Evolutionary conservation across 2,329 filamentous ascomycete genomes (phyloP), one percentile per base, ranked within the genome.

Genomic region (Neofusicoccum sp.): DNA sequence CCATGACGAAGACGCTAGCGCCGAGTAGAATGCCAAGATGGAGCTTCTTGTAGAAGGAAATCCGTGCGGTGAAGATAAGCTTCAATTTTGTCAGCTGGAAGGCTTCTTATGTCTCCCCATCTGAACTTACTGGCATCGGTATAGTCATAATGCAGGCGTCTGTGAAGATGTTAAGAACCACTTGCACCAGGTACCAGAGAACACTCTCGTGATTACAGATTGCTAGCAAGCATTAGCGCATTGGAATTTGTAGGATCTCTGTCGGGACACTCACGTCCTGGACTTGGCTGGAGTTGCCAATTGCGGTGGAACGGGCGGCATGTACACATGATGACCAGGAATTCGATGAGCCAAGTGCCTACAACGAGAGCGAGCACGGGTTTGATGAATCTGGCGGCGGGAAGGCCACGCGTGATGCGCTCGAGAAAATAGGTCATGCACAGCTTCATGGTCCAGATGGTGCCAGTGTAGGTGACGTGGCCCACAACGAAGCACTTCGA

Each of bases 1-100:
- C 33, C 56, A 60, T 60, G 43, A 60, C 56, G 29, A 60, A 60
- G 12, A 60, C 37, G 22, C 41, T 48, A 5, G 56, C 56, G 11
- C 41, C 44, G 8, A 47, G 56, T 6, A 60, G 56, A 22, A 60
- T 16, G n/a, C 45, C 14, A 3, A 60, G 41, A 22, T 48, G 43
- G 4, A 60, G n/a, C 37, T 60, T 60, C 9, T 37, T 45, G 33
- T 47, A 48, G 37, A 60, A 36, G 6, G 56, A 60, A 11, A 60
- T 34, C 9, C 37, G 39, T 14, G 56, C 56, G 14, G 31, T 31
- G 29, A 60, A 48, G 16, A 60, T 45, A 5, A 60, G 12, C 56
- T 60, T 39, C 6, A 43, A 22, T 43, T 1, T 43, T 43, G 14
- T 43, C 7, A 43, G 41, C 41, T 43, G 6, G 41, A 6, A 4